Base-by-base conservation (phyloP, 164 flowering plant genomes). In the Macadamia tetraphylla region DNA sequence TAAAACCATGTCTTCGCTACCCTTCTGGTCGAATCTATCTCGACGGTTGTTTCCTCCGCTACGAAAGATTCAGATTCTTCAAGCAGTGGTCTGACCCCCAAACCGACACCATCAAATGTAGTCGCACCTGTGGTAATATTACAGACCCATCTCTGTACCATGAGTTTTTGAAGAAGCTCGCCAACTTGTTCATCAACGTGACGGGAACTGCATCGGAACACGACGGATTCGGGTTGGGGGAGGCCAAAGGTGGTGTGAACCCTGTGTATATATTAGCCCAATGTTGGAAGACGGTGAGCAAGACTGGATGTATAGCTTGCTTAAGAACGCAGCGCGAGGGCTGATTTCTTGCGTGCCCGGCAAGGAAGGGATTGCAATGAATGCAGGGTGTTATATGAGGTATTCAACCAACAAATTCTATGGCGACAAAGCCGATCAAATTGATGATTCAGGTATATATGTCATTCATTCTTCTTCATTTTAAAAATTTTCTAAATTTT, bases 381-480 rank as follows among this genome's bases (percentile, higher is more conserved):
- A 76, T 74, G 77, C 89, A 44, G 98, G 98, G 11, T 92, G 98
- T 67, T 92, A 85, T 65, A 58, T 92, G 79, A 84, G 95, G 77
- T 92, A 87, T 64, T 92, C 93, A 0, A 81, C 85, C 0, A 46
- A 61, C 14, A 86, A 82, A 65, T 90, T 92, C 53, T 81, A 74
- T 43, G 64, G 64, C 58, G 73, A 80, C 1, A 8, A 35, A 35
- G 3, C 5, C 40, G 40, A 23, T 23, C 23, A 23, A 23, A 23
- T 35, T 35, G 40, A 2, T 35, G 3, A 35, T 35, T 35, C 40
- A 35, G 3, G 40, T 35, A 35, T 2, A 5, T 35, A 35, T 2
- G 40, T 35, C 40, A 35, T 35, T 35, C 40, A 35, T 35, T 23
- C 40, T 35, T 0, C 40, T 35, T 35, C 40, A 35, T 35, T 35